A percentile compares a stretch with the other conserved stretches of the same genome.
Conservation (phyloP, 2,329 filamentous ascomycete species). For the Fusarium devonianum region DNA sequence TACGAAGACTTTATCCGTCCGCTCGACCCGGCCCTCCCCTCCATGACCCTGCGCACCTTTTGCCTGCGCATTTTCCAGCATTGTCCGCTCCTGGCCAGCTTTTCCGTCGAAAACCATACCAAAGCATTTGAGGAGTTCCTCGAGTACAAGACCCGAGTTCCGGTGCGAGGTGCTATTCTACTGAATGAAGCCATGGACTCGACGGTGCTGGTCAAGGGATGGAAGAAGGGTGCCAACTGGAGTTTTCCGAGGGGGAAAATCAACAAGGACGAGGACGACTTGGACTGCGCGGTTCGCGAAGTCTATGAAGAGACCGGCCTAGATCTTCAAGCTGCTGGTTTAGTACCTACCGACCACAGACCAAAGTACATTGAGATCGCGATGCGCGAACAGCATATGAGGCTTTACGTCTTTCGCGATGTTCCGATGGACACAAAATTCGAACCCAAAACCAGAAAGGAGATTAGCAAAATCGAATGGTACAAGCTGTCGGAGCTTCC, state of each 20-base stretch:
- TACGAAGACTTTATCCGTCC: conserved; percentile 99
- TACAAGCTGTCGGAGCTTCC: conserved; percentile 90
- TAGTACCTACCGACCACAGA: conserved; percentile 75
- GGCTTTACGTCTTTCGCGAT: conserved; percentile 89
- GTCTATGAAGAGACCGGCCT: conserved; percentile 97
- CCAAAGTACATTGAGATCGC: conserved; percentile 87
- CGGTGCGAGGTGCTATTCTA: conserved; percentile 92
- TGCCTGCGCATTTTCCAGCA: conserved; percentile 92
- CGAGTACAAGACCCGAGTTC: conserved; percentile 92
- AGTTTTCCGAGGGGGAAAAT: conserved; percentile 97
- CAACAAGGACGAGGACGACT: conserved; percentile 93
- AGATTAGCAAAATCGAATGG: conserved; percentile 97
- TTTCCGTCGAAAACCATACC: conserved; percentile 78
- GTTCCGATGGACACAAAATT: conserved; percentile 88
- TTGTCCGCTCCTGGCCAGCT: conserved; percentile 85
- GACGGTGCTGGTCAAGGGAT: conserved; percentile 92
- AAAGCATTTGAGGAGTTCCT: conserved; percentile 91
- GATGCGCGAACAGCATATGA: conserved; percentile 92
- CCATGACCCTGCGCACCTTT: conserved; percentile 84
- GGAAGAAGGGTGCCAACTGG: conserved; percentile 97
- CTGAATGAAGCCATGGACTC: conserved; percentile 95
- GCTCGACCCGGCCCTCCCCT: conserved; percentile 82
- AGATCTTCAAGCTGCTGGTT: conserved; percentile 76
- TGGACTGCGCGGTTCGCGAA: conserved; percentile 92
- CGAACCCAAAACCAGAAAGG: conserved; percentile 89